Base-by-base conservation (phyloP, 345 rosid genomes). In the Nephelium lappaceum region DNA sequence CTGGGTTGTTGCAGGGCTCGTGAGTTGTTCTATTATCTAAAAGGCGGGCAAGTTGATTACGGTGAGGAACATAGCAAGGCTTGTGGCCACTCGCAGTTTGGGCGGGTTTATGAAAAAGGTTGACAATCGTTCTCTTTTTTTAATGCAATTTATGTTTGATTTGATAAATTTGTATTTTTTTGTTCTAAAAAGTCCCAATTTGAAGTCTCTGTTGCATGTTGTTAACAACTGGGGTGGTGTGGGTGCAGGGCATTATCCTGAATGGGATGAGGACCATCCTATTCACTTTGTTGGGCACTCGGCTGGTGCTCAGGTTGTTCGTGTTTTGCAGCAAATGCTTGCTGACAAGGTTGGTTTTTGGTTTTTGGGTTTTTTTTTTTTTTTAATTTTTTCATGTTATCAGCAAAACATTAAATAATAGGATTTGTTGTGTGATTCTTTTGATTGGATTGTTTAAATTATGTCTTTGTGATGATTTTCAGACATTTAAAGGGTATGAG, bases 311-410 rank as follows among this genome's bases (percentile, higher is more conserved):
- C 99, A 94, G 87, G 99, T 97, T 25, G 93, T 94, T 83, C 98
- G 99, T 60, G 92, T 94, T 51, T 75, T 97, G 96, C 99, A 97
- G 85, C 98, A 97, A 91, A 94, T 97, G 98, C 97, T 97, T 6
- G 94, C 96, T 16, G 93, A 94, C 55, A 93, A 97, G 95, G 98
- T 93, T 80, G 25, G 86, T 2, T 74, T 53, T n/a, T n/a, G n/a
- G n/a, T n/a, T n/a, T n/a, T n/a, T n/a, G n/a, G n/a, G n/a, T n/a
- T n/a, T n/a, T n/a, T n/a, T n/a, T n/a, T n/a, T n/a, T n/a, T n/a
- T n/a, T 4, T 19, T 73, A 23, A 53, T 73, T 79, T n/a, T 51
- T 63, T 1, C 66, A 74, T 70, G 11, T 58, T 63, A 23, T 71
- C 64, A 8, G 23, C 23, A 51, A 0, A 58, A 11, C 12, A 43